These are phyloP conservation scores for Mucor plumbeus DNA, from an alignment of 371 early-diverging fungal genomes.

Conservation along the genomic window DNA sequence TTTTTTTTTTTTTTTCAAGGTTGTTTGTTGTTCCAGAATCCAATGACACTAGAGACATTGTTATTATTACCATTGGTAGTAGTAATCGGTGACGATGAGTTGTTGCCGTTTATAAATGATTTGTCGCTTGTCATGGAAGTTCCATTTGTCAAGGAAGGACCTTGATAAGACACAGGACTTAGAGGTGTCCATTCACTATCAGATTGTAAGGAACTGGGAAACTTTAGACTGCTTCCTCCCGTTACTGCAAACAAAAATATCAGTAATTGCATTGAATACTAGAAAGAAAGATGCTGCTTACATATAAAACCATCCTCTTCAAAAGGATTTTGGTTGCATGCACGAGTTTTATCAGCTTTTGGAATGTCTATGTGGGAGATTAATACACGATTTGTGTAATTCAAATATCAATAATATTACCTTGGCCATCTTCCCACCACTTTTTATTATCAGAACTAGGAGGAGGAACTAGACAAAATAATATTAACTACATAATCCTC, in stretches of 20 bases:
- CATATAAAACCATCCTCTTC: conserved; percentile 29
- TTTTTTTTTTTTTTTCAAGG: conserved; percentile 6
- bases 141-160: conserved; percentile 12
- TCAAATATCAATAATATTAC: conserved; percentile 3
- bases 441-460: conserved; percentile 46
- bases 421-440: conserved; percentile 54
- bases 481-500: background rate
- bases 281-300: background rate
- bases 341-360: conserved; percentile 34
- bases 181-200: conserved; percentile 30
- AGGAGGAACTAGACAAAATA: conserved; percentile 32
- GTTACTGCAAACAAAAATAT: conserved; percentile 1
- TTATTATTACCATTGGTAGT: conserved; percentile 5
- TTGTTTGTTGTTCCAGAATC: conserved; percentile 35
- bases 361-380: conserved; percentile 23
- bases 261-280: background rate
- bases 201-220: conserved; percentile 24
- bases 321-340: conserved; percentile 36
- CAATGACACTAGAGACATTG: conserved; percentile 33
- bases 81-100: background rate
- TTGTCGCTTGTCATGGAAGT: conserved; percentile 6
- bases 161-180: conserved; percentile 24
- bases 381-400: background rate
- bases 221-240: conserved; percentile 13
- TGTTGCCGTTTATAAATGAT: conserved; percentile 8